Conservation (phyloP, 257 asterid genomes). For the Solanum lycopersicoides region DNA sequence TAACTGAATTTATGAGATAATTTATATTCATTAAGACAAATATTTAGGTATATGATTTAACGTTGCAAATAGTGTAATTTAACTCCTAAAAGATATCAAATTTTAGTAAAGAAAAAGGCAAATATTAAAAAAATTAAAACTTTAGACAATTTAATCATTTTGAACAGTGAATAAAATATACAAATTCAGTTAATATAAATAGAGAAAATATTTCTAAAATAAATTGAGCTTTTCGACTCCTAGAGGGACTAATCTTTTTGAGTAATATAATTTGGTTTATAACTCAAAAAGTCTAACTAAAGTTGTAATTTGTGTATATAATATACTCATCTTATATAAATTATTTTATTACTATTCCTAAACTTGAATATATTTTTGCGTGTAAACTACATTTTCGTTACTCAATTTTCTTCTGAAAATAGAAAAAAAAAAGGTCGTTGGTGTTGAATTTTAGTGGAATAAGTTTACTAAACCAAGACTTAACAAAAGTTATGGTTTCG, state of each 20-base stretch:
- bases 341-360: neutral
- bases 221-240: neutral
- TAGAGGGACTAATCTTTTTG: neutral
- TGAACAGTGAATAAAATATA: no score
- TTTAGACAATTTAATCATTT: no score
- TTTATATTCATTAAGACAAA: no score
- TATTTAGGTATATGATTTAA: no score
- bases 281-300: neutral
- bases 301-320: neutral
- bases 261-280: neutral
- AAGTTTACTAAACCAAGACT: neutral
- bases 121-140: no score
- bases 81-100: no score
- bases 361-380: neutral
- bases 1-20: no score
- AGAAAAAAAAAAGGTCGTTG: neutral
- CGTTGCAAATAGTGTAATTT: neutral
- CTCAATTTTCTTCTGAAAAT: neutral
- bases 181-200: no score
- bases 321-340: neutral
- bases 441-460: neutral
- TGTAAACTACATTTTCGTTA: neutral
- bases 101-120: neutral
- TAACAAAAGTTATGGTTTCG: neutral
- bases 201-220: neutral